phyloP scores from a whole-genome alignment of 306 rosid species.

The Cercis canadensis region DNA sequence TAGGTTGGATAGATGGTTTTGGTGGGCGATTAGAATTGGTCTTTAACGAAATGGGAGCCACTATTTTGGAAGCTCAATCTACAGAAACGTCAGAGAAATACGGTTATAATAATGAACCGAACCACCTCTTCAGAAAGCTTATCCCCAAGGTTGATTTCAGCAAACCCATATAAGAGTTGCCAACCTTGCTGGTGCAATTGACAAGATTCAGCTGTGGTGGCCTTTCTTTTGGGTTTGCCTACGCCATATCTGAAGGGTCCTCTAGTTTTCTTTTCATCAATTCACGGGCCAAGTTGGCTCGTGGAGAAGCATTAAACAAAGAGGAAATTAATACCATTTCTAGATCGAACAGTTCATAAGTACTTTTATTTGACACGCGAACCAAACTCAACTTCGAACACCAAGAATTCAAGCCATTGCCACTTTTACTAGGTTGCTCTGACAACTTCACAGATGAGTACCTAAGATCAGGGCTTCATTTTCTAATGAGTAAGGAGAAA shows the following conservation, averaged over 20 bases:
- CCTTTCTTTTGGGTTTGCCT: background rate
- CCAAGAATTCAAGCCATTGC: background rate
- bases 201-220: no score
- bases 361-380: background rate
- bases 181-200: no score
- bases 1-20: no score
- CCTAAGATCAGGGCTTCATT: background rate
- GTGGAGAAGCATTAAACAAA: background rate
- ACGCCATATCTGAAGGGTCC: background rate
- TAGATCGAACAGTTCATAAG: background rate
- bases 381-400: background rate
- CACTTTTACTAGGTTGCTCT: background rate
- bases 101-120: no score
- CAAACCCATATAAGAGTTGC: no score
- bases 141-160: no score
- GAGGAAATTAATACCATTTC: background rate
- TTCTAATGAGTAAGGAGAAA: no score
- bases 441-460: constrained; percentile 15
- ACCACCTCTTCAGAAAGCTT: no score
- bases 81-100: no score
- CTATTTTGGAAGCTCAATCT: no score
- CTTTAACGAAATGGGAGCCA: no score
- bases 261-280: background rate
- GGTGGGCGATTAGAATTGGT: no score
- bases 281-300: background rate